A percentile compares a stretch with the other conserved stretches of the same genome.
phyloP scores from a whole-genome alignment of 352 stramenopile species.

The Thalassiosira hispida region DNA sequence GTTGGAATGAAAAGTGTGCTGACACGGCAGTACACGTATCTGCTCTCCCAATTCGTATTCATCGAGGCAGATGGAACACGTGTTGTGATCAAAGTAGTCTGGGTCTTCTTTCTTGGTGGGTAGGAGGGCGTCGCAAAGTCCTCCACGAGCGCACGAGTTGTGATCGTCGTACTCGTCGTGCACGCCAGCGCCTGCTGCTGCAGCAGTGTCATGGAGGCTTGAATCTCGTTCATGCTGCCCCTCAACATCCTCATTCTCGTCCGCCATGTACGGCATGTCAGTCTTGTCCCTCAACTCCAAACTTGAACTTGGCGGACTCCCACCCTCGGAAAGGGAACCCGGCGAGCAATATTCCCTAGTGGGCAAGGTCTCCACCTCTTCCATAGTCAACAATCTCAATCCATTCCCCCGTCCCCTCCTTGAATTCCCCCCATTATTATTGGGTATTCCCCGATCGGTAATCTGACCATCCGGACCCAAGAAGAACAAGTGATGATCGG shows the following conservation, averaged over 20 bases:
- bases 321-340: neutral
- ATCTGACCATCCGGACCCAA: slow-evolving; percentile 29
- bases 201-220: neutral
- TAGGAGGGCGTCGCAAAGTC: slow-evolving; percentile 24
- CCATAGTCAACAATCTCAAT: slow-evolving; percentile 48
- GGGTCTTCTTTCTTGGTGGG: slow-evolving; percentile 18
- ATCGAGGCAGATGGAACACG: slow-evolving; percentile 86
- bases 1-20: slow-evolving; percentile 77
- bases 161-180: neutral
- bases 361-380: slow-evolving; percentile 52
- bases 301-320: slow-evolving; percentile 3
- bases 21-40: slow-evolving; percentile 78
- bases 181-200: neutral
- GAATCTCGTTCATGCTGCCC: neutral
- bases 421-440: neutral
- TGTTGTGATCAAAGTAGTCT: slow-evolving; percentile 36
- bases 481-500: slow-evolving; percentile 37
- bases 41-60: slow-evolving; percentile 82
- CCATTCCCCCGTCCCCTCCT: slow-evolving; percentile 37
- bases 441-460: neutral
- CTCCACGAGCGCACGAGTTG: neutral
- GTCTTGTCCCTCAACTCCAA: slow-evolving; percentile 52
- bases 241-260: slow-evolving; percentile 18
- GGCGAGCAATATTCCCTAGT: slow-evolving; percentile 47
- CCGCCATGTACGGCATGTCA: slow-evolving; percentile 26